Evolutionary conservation across 2,329 filamentous ascomycete genomes (phyloP), one percentile per base, ranked within the genome.

Genomic region (Neonectria neomacrospora): DNA sequence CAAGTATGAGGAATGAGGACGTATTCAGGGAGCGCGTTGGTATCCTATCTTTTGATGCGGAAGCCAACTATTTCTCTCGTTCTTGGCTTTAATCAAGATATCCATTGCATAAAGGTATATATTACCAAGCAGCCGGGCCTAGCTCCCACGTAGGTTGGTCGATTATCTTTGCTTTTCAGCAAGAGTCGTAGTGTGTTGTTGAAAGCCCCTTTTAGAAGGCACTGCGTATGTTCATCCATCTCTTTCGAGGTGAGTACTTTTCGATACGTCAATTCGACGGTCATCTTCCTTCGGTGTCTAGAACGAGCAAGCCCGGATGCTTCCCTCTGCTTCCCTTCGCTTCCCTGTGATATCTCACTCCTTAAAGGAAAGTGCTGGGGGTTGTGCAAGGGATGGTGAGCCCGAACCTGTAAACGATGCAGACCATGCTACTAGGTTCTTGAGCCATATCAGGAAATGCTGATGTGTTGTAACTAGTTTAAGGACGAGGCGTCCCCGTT

Each of bases 401-500:
- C 26, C 10, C 26, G 18, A 34, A 16, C 11, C 8, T 50, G 5
- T 18, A 11, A 14, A 28, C n/a, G 30, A n/a, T 20, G 8, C n/a
- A 30, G 3, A 45, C 5, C 23, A 55, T 20, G 39, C 18, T 11
- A 11, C 32, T 39, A 34, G 9, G 23, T 20, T 41, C 37, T 41
- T 8, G 11, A 41, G n/a, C n/a, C 9, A 5, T 41, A 16, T 32
- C n/a, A 26, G 8, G 32, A 20, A n/a, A 12, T 50, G 2, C 5
- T 32, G 18, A 20, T 32, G 26, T 20, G 30, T 11, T 12, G 18
- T 18, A 30, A 39, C 10, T 51, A 39, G 23, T 30, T 74, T 59
- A 78, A 16, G 76, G 77, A 20, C 81, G 83, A 1, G 89, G 88
- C 1, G 88, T 91, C 1, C 85, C 88, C 2, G 85, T 83, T 0